Percentiles rank a stretch among this genome's conserved stretches.
phyloP scores from a whole-genome alignment of 140 eudicot species.

The Senecio squalidus region DNA sequence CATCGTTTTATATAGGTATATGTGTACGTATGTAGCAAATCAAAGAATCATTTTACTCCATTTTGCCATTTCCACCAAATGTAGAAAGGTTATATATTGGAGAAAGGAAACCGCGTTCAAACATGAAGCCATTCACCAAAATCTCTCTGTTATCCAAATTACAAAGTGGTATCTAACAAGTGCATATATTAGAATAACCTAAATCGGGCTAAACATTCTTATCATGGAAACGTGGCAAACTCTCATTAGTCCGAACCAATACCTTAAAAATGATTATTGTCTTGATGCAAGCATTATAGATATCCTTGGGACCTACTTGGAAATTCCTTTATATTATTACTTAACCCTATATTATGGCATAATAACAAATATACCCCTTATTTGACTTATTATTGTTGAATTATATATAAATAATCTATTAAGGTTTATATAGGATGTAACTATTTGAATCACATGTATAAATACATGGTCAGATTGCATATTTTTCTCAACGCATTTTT shows the following conservation, averaged over 20 bases:
- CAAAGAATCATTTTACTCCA: no score
- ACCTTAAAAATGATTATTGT: constrained; percentile 22
- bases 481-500: not conserved
- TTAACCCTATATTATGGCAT: not conserved
- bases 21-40: no score
- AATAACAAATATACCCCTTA: constrained; percentile 7
- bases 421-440: no score
- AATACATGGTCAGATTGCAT: constrained; percentile 24
- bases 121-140: constrained; percentile 13
- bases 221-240: constrained; percentile 16
- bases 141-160: constrained; percentile 33
- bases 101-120: constrained; percentile 25
- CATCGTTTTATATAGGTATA: no score
- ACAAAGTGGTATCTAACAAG: constrained; percentile 20
- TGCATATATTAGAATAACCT: not conserved
- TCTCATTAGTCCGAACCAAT: constrained; percentile 7
- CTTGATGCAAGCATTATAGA: constrained; percentile 17
- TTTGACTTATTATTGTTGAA: not conserved
- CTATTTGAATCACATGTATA: constrained; percentile 35
- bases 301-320: constrained; percentile 40
- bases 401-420: no score
- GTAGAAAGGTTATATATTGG: not conserved
- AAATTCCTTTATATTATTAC: constrained; percentile 19
- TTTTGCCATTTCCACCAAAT: no score
- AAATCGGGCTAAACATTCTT: no score